These are phyloP conservation scores for Hanseniaspora sp. DNA, from an alignment of 1,139 yeast genomes.

Conservation along the genomic window DNA sequence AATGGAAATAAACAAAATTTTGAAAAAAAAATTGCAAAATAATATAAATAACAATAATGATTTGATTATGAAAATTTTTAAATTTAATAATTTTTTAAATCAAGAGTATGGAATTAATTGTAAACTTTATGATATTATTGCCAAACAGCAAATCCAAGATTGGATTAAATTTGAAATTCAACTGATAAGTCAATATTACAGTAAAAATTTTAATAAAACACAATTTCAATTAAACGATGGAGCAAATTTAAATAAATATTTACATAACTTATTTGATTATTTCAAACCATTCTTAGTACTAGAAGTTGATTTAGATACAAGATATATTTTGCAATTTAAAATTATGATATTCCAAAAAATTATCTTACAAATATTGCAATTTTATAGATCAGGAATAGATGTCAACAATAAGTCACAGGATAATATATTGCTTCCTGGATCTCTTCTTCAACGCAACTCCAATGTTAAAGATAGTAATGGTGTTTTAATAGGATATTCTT, in stretches of 20 bases:
- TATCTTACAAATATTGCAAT: constrained; percentile 53
- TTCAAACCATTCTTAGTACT: constrained; percentile 33
- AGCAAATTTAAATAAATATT: constrained; percentile 35
- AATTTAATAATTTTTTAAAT: constrained; percentile 28
- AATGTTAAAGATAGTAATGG: constrained; percentile 36
- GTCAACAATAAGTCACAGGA: not conserved
- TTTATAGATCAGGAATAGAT: constrained; percentile 33
- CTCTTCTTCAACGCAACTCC: constrained; percentile 26
- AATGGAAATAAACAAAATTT: constrained; percentile 28
- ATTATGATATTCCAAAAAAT: constrained; percentile 58
- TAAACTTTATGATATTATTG: constrained; percentile 1
- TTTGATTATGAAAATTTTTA: constrained; percentile 44
- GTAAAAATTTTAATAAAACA: constrained; percentile 49
- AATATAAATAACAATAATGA: constrained; percentile 34
- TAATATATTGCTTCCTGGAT: not conserved
- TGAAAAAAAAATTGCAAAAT: constrained; percentile 31
- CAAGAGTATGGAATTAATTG: not conserved
- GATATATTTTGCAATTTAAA: constrained; percentile 53
- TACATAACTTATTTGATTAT: constrained; percentile 57
- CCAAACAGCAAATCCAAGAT: constrained; percentile 14
- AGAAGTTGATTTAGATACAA: constrained; percentile 21
- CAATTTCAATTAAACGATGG: constrained; percentile 50
- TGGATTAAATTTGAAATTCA: constrained; percentile 62
- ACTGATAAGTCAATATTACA: constrained; percentile 47
- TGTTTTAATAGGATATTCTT: constrained; percentile 27